phyloP scores from a whole-genome alignment of 768 basidiomycete genomes.

The Boletus vermiculosoides region DNA sequence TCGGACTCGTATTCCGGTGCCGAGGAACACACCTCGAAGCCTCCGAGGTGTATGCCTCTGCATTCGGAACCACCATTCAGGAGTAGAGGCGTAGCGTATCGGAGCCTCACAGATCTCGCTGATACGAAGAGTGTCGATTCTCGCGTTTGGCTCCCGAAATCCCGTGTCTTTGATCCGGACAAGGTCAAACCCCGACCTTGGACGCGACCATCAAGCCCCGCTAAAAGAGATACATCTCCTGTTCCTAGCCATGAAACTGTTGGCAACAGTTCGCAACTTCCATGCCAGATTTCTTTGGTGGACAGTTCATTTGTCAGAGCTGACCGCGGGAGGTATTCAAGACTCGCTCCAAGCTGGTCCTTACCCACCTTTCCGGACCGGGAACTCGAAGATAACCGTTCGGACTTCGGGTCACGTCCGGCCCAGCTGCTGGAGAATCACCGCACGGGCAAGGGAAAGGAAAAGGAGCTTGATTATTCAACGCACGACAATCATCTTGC shows the following conservation, averaged over 20 bases:
- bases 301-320: conserved; percentile 20
- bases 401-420: background rate
- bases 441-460: conserved; percentile 1
- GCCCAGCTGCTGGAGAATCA: background rate
- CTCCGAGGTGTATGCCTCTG: conserved; percentile 5
- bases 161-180: conserved; percentile 26
- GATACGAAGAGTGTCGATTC: conserved; percentile 18
- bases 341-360: conserved; percentile 20
- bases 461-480: background rate
- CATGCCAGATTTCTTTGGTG: background rate
- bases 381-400: background rate
- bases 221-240: conserved; percentile 4
- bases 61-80: conserved; percentile 7
- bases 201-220: conserved; percentile 26
- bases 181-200: conserved; percentile 25
- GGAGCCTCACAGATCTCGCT: conserved; percentile 17
- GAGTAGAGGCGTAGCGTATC: conserved; percentile 22
- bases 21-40: conserved; percentile 10
- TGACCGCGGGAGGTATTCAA: conserved; percentile 21
- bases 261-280: background rate
- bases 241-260: background rate
- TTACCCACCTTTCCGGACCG: conserved; percentile 15
- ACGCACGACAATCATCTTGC: background rate
- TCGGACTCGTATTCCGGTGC: conserved; percentile 6
- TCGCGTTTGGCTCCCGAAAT: conserved; percentile 28